These are phyloP conservation scores for Eucalyptus pauciflora DNA, from an alignment of 345 rosid species.

Conservation along the genomic window DNA sequence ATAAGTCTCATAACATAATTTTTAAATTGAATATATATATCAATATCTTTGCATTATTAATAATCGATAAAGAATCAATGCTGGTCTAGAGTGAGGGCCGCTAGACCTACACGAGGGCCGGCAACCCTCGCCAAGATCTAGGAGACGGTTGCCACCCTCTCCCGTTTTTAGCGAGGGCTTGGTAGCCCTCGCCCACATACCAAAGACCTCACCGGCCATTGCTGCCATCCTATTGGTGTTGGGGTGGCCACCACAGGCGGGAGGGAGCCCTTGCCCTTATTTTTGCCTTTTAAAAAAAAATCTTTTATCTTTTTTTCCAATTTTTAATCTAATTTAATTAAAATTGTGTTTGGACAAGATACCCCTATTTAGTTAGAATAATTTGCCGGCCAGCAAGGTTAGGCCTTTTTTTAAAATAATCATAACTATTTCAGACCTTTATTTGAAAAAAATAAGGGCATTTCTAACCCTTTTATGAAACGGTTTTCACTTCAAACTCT, in stretches of 20 bases:
- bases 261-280: too few relatives aligned
- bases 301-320: too few relatives aligned
- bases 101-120: too few relatives aligned
- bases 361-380: not conserved
- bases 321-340: not conserved
- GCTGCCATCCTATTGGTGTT: accelerated
- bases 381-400: not conserved
- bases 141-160: too few relatives aligned
- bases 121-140: too few relatives aligned
- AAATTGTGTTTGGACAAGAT: not conserved
- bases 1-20: not conserved
- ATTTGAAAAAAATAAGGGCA: not conserved
- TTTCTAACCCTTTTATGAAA: too few relatives aligned
- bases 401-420: not conserved
- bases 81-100: too few relatives aligned
- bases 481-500: too few relatives aligned
- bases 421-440: not conserved
- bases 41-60: not conserved
- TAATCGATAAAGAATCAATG: not conserved
- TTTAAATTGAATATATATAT: not conserved
- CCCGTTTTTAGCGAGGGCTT: too few relatives aligned
- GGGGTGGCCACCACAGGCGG: accelerated
- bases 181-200: too few relatives aligned
- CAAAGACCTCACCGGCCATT: accelerated
- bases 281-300: too few relatives aligned